Conservation (phyloP, 2,329 filamentous ascomycete genomes). For the Xylariaceae sp. region DNA sequence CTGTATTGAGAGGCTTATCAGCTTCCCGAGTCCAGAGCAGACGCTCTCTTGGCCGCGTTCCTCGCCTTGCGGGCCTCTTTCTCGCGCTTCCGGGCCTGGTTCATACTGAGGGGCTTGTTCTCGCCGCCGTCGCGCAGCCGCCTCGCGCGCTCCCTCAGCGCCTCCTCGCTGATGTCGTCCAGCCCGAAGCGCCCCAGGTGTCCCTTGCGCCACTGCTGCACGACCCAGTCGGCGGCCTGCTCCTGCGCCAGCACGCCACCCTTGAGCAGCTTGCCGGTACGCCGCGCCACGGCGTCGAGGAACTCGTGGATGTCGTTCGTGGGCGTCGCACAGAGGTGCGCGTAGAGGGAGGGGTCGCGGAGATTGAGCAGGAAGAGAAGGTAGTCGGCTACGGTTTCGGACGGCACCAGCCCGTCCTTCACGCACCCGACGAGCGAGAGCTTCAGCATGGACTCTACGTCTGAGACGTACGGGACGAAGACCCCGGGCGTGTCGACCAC, state of each 20-base stretch:
- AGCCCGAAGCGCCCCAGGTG: slow-evolving; percentile 77
- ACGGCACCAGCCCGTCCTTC: slow-evolving; percentile 83
- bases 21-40: neutral
- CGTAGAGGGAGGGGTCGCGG: slow-evolving; percentile 66
- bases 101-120: slow-evolving; percentile 63
- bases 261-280: slow-evolving; percentile 76
- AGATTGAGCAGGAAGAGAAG: slow-evolving; percentile 84
- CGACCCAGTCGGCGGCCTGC: slow-evolving; percentile 76
- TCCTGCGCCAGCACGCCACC: slow-evolving; percentile 75
- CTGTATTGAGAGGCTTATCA: too few species aligned
- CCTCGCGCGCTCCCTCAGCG: slow-evolving; percentile 47
- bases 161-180: slow-evolving; percentile 72
- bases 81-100: slow-evolving; percentile 70
- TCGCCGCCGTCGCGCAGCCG: slow-evolving; percentile 48
- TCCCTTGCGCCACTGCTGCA: slow-evolving; percentile 83
- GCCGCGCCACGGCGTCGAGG: slow-evolving; percentile 71
- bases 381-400: slow-evolving; percentile 85
- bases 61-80: slow-evolving; percentile 59
- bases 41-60: slow-evolving; percentile 20
- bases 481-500: slow-evolving; percentile 93
- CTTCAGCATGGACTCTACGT: slow-evolving; percentile 90
- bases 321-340: slow-evolving; percentile 62
- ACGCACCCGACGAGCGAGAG: slow-evolving; percentile 90
- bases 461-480: slow-evolving; percentile 88
- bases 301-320: slow-evolving; percentile 85